A percentile compares a stretch with the other conserved stretches of the same genome.
Evolutionary conservation across 78 protist genomes (phyloP).

Genomic region (Emiliania huxleyi): DNA sequence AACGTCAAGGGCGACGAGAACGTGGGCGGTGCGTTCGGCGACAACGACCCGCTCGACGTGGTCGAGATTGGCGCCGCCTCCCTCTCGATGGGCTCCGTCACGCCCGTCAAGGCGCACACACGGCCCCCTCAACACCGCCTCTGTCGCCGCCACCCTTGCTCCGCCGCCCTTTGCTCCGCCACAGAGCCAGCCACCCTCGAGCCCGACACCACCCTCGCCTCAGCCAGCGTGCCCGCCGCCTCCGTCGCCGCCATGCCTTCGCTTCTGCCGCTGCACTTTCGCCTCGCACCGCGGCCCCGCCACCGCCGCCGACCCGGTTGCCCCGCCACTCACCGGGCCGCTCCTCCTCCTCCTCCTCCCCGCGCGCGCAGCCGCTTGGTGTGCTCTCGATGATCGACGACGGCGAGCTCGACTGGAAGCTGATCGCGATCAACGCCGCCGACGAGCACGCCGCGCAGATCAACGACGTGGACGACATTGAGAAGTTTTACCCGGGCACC

Average conservation of each 20-base stretch:
- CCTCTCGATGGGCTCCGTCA: conserved; percentile 41
- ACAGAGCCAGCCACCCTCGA: no score
- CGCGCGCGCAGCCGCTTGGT: no score
- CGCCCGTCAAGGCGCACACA: conserved; percentile 43
- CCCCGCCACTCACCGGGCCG: no score
- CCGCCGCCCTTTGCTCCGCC: no score
- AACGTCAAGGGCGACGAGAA: background rate
- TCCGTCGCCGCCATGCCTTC: no score
- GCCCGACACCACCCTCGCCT: no score
- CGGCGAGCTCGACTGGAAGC: conserved; percentile 73
- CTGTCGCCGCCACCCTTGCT: no score
- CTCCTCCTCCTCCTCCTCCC: background rate
- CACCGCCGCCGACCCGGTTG: no score
- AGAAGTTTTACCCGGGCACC: conserved; percentile 29
- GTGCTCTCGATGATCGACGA: conserved; percentile 66
- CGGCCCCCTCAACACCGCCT: no score
- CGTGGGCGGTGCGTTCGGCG: conserved; percentile 55
- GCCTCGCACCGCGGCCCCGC: no score
- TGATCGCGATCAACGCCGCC: conserved; percentile 37
- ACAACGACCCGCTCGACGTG: conserved; percentile 70
- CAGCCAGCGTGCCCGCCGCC: no score
- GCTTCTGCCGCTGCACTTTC: no score
- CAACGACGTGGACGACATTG: conserved; percentile 36
- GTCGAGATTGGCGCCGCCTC: conserved; percentile 42
- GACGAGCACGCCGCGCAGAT: conserved; percentile 32